Evolutionary conservation across 2,329 filamentous ascomycete species (phyloP).

Genomic region (Aspergillus pseudoviridinutans): DNA sequence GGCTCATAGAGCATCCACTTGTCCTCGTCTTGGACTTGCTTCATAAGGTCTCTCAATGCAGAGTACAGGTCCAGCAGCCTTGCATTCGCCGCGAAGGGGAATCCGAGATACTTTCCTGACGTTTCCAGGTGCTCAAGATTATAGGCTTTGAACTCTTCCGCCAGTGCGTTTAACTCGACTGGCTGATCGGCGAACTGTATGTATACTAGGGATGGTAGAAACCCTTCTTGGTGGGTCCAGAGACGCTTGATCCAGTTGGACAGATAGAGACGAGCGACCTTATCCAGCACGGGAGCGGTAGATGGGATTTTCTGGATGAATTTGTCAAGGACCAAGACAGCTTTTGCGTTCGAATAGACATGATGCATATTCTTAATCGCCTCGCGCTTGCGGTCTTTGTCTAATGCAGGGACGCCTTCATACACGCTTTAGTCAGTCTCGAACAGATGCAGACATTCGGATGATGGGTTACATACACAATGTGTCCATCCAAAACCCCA

Average conservation of each 20-base stretch:
- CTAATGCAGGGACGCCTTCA: constrained; percentile 5
- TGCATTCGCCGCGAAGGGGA: not conserved
- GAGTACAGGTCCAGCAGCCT: not conserved
- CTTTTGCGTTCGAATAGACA: constrained; percentile 10
- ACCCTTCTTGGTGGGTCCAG: constrained; percentile 16
- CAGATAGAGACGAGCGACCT: constrained; percentile 9
- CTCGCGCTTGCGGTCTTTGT: constrained; percentile 2
- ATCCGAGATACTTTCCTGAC: not conserved
- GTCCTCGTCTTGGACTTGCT: not conserved
- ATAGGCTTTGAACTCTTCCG: not conserved
- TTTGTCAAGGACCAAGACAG: constrained; percentile 15
- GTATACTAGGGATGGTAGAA: constrained; percentile 6
- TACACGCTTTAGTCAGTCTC: too few species aligned
- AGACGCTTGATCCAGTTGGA: constrained; percentile 14
- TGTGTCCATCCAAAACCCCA: constrained; percentile 21
- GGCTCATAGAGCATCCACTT: constrained; percentile 8
- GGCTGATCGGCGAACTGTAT: constrained; percentile 10
- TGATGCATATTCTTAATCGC: constrained; percentile 11
- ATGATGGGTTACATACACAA: constrained; percentile 5
- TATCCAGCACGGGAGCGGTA: constrained; percentile 3
- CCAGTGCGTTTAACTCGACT: not conserved
- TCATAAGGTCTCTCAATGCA: not conserved
- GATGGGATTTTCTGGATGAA: constrained; percentile 11
- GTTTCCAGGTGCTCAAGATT: not conserved
- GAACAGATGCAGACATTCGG: too few species aligned